Percentiles rank a stretch among this genome's conserved stretches.
These are phyloP conservation scores for Ceratobasidium sp. DNA, from an alignment of 1,284 basidiomycete species.

Conservation along the genomic window DNA sequence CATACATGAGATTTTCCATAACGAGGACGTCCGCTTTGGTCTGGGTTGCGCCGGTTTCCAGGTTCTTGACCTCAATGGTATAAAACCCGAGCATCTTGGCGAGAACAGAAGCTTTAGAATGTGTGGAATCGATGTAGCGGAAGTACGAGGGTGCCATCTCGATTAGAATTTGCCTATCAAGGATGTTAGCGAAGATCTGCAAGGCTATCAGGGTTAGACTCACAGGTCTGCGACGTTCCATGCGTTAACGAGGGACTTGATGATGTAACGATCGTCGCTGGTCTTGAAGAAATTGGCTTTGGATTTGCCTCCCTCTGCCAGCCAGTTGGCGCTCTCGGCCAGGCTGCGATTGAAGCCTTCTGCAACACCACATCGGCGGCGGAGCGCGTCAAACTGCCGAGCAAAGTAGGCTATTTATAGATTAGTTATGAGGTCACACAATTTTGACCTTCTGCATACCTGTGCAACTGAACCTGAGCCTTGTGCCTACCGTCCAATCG, in stretches of 20 bases:
- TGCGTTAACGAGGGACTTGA: constrained; percentile 81
- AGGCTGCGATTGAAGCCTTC: constrained; percentile 66
- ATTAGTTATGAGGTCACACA: background rate
- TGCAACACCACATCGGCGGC: constrained; percentile 70
- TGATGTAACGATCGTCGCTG: constrained; percentile 74
- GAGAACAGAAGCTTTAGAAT: constrained; percentile 67
- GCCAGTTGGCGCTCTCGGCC: constrained; percentile 67
- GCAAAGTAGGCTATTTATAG: constrained; percentile 66
- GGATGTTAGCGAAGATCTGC: background rate
- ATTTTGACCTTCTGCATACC: background rate
- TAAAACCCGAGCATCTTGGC: constrained; percentile 82
- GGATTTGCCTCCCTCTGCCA: constrained; percentile 59
- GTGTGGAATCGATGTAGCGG: constrained; percentile 71
- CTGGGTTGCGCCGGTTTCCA: constrained; percentile 68
- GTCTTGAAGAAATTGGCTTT: constrained; percentile 79
- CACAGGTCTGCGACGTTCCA: constrained; percentile 85
- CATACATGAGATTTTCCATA: constrained; percentile 82
- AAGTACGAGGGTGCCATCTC: constrained; percentile 79
- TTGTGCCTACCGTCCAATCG: constrained; percentile 74
- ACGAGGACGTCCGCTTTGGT: constrained; percentile 74
- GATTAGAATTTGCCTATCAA: constrained; percentile 72
- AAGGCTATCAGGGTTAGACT: constrained; percentile 47
- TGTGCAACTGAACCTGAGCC: constrained; percentile 75
- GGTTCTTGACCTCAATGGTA: constrained; percentile 73
- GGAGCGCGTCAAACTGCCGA: constrained; percentile 71